Conservation (phyloP, 2,329 filamentous ascomycete species). For the Hypomyces rosellus region DNA sequence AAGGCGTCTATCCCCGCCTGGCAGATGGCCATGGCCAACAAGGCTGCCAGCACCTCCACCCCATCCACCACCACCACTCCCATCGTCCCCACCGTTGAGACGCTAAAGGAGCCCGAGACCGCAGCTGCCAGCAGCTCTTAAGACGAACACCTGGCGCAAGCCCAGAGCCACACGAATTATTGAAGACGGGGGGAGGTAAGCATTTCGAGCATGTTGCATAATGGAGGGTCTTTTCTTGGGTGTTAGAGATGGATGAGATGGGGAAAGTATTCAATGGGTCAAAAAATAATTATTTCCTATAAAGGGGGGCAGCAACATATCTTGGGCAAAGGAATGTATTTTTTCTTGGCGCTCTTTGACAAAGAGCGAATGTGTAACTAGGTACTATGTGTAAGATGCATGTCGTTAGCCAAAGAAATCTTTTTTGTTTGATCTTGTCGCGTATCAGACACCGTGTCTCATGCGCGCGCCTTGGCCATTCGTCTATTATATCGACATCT, state of each 20-base stretch:
- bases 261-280: neutral
- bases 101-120: neutral
- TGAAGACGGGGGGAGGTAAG: neutral
- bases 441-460: too few relatives aligned
- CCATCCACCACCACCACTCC: conserved; percentile 1
- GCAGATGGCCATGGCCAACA: conserved; percentile 67
- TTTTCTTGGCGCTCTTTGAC: too few relatives aligned
- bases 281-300: neutral
- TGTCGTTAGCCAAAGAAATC: too few relatives aligned
- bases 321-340: too few relatives aligned
- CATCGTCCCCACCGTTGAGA: conserved; percentile 3
- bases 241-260: neutral
- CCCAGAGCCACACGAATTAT: conserved; percentile 4
- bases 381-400: too few relatives aligned
- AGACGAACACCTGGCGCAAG: neutral
- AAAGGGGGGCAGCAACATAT: neutral
- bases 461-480: too few relatives aligned
- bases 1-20: conserved; percentile 72
- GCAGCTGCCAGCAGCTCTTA: conserved; percentile 10
- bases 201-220: conserved; percentile 1
- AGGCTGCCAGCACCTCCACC: conserved; percentile 21
- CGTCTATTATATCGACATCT: too few relatives aligned
- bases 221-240: neutral
- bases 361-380: too few relatives aligned
- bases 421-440: too few relatives aligned